Base-by-base conservation (phyloP, 345 rosid genomes). In the Camelina hispida region DNA sequence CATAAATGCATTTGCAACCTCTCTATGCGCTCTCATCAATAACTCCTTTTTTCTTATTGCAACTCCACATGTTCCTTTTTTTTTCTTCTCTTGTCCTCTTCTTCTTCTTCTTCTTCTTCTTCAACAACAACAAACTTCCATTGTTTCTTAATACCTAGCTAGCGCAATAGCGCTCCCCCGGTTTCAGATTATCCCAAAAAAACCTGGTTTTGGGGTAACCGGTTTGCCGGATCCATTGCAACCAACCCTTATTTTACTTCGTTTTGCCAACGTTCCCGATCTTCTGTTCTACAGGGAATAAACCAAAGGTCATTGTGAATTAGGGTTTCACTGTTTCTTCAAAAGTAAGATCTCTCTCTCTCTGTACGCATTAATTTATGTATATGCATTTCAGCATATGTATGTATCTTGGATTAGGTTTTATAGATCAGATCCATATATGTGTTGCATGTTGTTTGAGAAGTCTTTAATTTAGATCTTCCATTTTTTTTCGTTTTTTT, bases 1-100 rank as follows among this genome's bases (percentile, higher is more conserved):
- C 88, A 91, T 91, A 83, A 94, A 91, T 94, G 91, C 91, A 14
- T 47, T 28, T 70, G 81, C 91, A 89, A 82, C 93, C 81, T 79
- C 93, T 89, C 91, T 65, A 80, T 75, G 75, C 80, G 76, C 89
- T 83, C 85, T 83, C 85, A 71, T 86, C 91, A 90, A 82, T 91
- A 82, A 91, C 95, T 91, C 86, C 83, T 9, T 71, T 71, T 71
- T 77, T 43, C 66, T 77, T 52, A 77, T 80, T 61, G 68, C 74
- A 51, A 80, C 53, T 67, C 47, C 53, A 68, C 69, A 37, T 80
- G 78, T 37, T 62, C 78, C 35, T 77, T 72, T 80, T 73, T 71
- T 73, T 71, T 71, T 69, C 66, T 17, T 74, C 74, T 15, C 9
- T 75, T 60, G 66, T 71, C 68, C 9, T 70, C 47, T 34, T 40